Base-by-base conservation (phyloP, 208 protist species). In the Leishmania major region DNA sequence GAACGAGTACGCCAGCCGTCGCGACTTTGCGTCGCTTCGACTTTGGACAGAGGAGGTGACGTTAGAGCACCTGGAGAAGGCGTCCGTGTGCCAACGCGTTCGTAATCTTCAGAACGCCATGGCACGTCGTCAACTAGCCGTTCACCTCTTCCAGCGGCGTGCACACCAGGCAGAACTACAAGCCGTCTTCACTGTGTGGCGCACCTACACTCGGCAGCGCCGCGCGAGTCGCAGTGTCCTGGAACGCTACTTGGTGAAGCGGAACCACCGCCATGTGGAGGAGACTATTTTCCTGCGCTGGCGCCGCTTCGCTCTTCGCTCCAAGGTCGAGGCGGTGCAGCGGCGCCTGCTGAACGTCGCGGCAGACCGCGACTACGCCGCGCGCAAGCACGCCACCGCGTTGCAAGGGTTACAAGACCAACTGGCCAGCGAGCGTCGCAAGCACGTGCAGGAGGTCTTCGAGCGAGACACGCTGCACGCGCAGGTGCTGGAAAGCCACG, bases 281-380 rank as follows among this genome's bases (percentile, higher is more conserved):
- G 93, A 95, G 66, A 84, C 80, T 31, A 86, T 81, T 70, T 96
- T 96, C 78, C 66, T 96, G 75, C 88, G 89, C 19, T 96, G 93
- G 93, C 87, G 93, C 5, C 90, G 93, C 75, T 69, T 93, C 69
- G 87, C 88, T 13, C 71, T 93, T 75, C 83, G 89, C 72, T 69
- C 79, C 31, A 80, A 86, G 60, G 76, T 91, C 1, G 78, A 87
- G 70, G 87, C 88, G 59, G 86, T 91, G 64, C 77, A 86, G 53
- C 55, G 82, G 55, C 75, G 73, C 64, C 71, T 92, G 79, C 78
- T 88, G 64, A 84, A 81, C 70, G 79, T 86, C 57, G 85, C 77
- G n/a, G 81, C 60, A 17, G 60, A 59, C 28, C 83, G 70, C 22
- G 70, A 77, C 31, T 59, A 75, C 62, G 79, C 43, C 28, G 53